Base-by-base conservation (phyloP, 148 eudicot species). In the Drosera capensis region DNA sequence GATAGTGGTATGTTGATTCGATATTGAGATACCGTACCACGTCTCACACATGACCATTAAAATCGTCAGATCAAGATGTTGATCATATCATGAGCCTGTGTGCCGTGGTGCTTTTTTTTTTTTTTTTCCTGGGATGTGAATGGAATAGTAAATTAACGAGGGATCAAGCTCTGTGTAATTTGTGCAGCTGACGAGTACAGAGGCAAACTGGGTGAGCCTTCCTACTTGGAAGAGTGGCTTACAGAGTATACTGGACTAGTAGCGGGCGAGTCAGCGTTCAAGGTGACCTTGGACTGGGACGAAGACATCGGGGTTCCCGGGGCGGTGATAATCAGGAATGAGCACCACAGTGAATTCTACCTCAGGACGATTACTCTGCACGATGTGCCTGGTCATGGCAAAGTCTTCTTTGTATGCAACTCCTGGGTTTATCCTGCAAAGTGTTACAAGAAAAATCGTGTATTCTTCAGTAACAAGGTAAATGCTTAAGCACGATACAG, bases 391-490 rank as follows among this genome's bases (percentile, higher is more conserved):
- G 56, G 56, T 15, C 67, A 70, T 48, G 45, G 75, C 14, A 68
- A 45, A 2, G n/a, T 87, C 26, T 53, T 71, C 55, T 87, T 87
- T 19, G 52, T 74, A 18, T 84, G 94, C 58, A 71, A 83, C 54
- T 77, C 94, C 0, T 80, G 94, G 94, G 67, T 86, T 29, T 86
- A 86, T 58, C 94, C 81, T 1, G 39, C 71, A 52, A 36, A 65
- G 4, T 24, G 51, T 0, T 82, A 82, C 75, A 54, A 60, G 14
- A 62, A 30, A 29, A 78, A 71, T 25, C 79, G 96, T 1, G 22
- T 86, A 0, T 82, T 86, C 68, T 86, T 86, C 56, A 52, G 57
- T 30, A 86, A 86, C 57, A 73, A 82, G 96, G 96, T 86, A 43
- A 29, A 43, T 8, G 3, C 14, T 14, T 16, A 41, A 15, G 14